These are phyloP conservation scores for Nepenthes gracilis DNA, from an alignment of 148 eudicot genomes.

Conservation along the genomic window DNA sequence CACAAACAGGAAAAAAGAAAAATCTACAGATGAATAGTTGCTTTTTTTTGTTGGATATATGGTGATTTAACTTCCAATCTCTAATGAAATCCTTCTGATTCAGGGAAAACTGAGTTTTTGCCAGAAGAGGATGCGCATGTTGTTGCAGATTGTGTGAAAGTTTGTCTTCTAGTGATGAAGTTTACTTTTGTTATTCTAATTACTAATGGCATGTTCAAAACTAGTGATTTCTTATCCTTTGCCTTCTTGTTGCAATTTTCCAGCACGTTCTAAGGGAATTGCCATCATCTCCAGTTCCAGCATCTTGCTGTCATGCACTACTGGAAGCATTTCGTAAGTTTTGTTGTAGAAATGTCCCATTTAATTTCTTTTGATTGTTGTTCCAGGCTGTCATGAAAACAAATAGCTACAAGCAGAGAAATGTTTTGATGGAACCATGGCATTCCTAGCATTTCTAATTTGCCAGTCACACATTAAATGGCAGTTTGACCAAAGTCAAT, in stretches of 20 bases:
- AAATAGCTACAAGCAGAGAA: no score
- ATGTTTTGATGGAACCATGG: no score
- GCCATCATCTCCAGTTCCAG: slow-evolving; percentile 97
- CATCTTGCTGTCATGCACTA: slow-evolving; percentile 95
- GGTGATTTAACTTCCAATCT: no score
- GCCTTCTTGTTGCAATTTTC: slow-evolving; percentile 10
- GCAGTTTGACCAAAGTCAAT: no score
- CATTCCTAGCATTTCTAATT: no score
- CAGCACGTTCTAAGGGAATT: slow-evolving; percentile 87
- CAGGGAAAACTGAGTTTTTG: slow-evolving; percentile 80
- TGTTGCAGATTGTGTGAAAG: slow-evolving; percentile 93
- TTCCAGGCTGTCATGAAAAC: not conserved
- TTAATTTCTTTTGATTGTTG: not conserved
- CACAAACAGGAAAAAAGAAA: no score
- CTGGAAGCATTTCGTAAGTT: slow-evolving; percentile 92
- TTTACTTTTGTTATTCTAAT: not conserved
- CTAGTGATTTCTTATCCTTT: slow-evolving; percentile 6
- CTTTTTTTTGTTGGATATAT: no score
- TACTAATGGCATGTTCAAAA: not conserved
- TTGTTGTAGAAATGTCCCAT: not conserved
- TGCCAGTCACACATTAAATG: no score
- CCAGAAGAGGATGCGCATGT: slow-evolving; percentile 83
- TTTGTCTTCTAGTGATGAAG: slow-evolving; percentile 5
- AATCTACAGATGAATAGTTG: no score
- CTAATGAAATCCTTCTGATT: not conserved